phyloP scores from a whole-genome alignment of 495 filamentous ascomycete species.

The Lepidopterella palustris region DNA sequence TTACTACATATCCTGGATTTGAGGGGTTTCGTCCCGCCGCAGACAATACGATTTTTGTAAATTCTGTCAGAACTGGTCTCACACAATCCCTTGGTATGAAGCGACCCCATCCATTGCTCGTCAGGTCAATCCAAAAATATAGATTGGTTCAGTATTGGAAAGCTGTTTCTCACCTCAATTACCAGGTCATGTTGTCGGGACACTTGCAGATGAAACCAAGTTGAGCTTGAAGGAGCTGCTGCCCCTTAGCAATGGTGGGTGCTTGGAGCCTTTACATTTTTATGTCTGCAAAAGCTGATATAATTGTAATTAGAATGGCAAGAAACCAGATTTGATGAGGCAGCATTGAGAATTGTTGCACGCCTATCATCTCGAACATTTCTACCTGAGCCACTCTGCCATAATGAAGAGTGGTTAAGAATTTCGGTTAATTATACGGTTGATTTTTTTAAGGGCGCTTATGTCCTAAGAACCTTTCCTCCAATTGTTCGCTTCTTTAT shows the following conservation, averaged over 20 bases:
- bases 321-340: slow-evolving; percentile 35
- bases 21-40: slow-evolving; percentile 43
- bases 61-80: slow-evolving; percentile 43
- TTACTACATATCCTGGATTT: slow-evolving; percentile 33
- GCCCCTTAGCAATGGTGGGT: too few relatives aligned
- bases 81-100: slow-evolving; percentile 44
- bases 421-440: slow-evolving; percentile 53
- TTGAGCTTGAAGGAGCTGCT: too few relatives aligned
- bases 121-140: too few relatives aligned
- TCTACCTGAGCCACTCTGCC: slow-evolving; percentile 42
- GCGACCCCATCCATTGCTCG: too few relatives aligned
- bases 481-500: slow-evolving; percentile 36
- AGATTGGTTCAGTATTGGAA: too few relatives aligned
- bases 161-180: slow-evolving; percentile 33
- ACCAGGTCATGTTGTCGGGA: slow-evolving; percentile 39
- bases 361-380: slow-evolving; percentile 52
- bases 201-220: too few relatives aligned
- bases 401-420: slow-evolving; percentile 50
- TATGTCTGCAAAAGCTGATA: slow-evolving; percentile 25
- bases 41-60: slow-evolving; percentile 33
- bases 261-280: too few relatives aligned
- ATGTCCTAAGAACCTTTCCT: slow-evolving; percentile 36
- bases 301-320: too few relatives aligned
- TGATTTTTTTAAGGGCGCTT: slow-evolving; percentile 41
- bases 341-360: slow-evolving; percentile 46